These are phyloP conservation scores for Biancaea sappan DNA, from an alignment of 306 rosid species.

Conservation along the genomic window DNA sequence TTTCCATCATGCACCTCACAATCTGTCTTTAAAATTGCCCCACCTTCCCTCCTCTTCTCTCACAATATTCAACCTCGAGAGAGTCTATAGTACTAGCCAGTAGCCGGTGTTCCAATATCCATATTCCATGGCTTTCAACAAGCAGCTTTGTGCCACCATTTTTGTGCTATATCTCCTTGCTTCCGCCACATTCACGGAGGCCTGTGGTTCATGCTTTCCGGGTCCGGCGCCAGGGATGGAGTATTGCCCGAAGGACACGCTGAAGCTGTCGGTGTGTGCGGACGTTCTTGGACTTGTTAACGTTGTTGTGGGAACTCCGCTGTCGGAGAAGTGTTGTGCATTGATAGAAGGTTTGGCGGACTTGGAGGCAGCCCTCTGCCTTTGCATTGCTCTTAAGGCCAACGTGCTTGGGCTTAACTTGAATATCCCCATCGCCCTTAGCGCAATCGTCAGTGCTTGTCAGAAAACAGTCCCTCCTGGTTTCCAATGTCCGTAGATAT, in stretches of 20 bases:
- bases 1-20: conserved; percentile 41
- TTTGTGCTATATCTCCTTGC: conserved; percentile 54
- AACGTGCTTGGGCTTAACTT: conserved; percentile 75
- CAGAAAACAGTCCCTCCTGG: conserved; percentile 70
- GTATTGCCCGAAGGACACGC: conserved; percentile 59
- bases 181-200: conserved; percentile 48
- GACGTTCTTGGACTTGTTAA: conserved; percentile 59
- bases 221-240: background rate
- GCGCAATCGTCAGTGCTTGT: conserved; percentile 73
- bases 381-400: conserved; percentile 79
- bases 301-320: conserved; percentile 52
- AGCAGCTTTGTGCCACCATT: conserved; percentile 43
- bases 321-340: conserved; percentile 62
- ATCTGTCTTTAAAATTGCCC: conserved; percentile 47
- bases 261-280: conserved; percentile 71
- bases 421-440: conserved; percentile 60
- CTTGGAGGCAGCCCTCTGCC: conserved; percentile 73
- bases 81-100: too few species aligned
- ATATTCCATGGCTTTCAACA: conserved; percentile 57
- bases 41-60: background rate
- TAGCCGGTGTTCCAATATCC: too few species aligned
- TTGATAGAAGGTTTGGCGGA: conserved; percentile 64
- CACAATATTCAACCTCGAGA: background rate
- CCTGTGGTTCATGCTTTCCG: conserved; percentile 35
- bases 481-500: conserved; percentile 54